Percentiles rank a stretch among this genome's conserved stretches.
phyloP scores from a whole-genome alignment of 306 rosid species.

The Rosa chinensis region DNA sequence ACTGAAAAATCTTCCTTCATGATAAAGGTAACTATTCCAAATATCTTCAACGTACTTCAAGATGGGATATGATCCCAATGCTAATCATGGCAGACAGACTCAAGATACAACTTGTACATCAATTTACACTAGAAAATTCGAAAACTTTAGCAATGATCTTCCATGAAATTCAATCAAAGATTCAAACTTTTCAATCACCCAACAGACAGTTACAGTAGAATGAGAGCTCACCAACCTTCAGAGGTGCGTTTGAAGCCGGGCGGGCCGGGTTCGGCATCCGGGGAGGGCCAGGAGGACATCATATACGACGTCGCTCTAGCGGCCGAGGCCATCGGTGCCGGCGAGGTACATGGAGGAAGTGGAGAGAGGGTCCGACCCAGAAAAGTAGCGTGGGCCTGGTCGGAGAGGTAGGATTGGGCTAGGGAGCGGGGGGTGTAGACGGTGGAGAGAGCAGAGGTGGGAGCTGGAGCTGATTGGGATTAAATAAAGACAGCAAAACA shows the following conservation, averaged over 20 bases:
- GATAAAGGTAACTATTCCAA: not conserved
- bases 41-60: not conserved
- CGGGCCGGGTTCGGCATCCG: slow-evolving; percentile 36
- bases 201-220: not conserved
- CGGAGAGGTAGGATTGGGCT: too few species aligned
- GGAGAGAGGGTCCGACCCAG: too few species aligned
- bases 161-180: not conserved
- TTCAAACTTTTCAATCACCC: slow-evolving; percentile 1
- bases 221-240: slow-evolving; percentile 50
- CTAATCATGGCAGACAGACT: not conserved
- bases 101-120: not conserved
- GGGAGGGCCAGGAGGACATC: slow-evolving; percentile 54
- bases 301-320: slow-evolving; percentile 33
- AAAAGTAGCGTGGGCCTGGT: too few species aligned
- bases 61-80: not conserved
- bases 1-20: not conserved
- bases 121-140: not conserved
- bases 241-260: slow-evolving; percentile 66
- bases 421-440: too few species aligned
- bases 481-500: too few species aligned
- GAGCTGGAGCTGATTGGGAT: too few species aligned
- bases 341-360: slow-evolving; percentile 20
- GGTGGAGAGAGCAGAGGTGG: too few species aligned
- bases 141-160: not conserved
- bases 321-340: not conserved